Evolutionary conservation across 1,284 basidiomycete species (phyloP), one percentile per base, ranked within the genome.

Genomic region (Mycosarcoma mackinlayi): DNA sequence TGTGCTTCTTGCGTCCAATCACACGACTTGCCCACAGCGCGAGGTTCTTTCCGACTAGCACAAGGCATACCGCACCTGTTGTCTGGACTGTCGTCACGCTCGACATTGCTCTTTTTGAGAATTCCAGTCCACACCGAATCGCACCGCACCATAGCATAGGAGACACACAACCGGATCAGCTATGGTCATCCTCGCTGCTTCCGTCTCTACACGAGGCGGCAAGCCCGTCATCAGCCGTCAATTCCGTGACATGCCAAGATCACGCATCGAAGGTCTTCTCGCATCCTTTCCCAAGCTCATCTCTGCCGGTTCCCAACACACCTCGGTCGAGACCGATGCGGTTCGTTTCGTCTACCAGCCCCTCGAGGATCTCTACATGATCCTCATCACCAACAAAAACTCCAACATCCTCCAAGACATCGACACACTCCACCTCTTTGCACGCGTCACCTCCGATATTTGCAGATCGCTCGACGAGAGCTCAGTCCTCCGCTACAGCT

Each of bases 351-450:
- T 99, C 76, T 99, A 98, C 84, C 94, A 97, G 81, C 95, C 95
- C 0, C 88, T 99, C 47, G 96, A 98, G 83, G 95, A 99, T 82
- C 89, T 98, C 46, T 98, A 97, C 84, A 95, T 98, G 73, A 88
- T 98, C 73, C 88, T 98, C 73, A 95, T 98, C 85, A 98, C 95
- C 60, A 98, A 97, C 85, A 97, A 96, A 83, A 92, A 92, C 18
- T 94, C 92, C 28, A 98, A 98, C 83, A 98, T 99, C 80, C 86
- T 99, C 35, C 96, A 97, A 85, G 96, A 99, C 84, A 97, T 98
- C 73, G 92, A 95, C 70, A 97, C 95, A 0, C 87, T 99, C 3
- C 92, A 94, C 79, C 89, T 99, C 35, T 90, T 98, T 77, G 91
- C 94, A 3, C 89, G 96, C 40, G 91, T 96, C 48, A 94, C 96